A percentile compares a stretch with the other conserved stretches of the same genome.
phyloP scores from a whole-genome alignment of 2,329 filamentous ascomycete genomes.

The Cladosporium phlei region DNA sequence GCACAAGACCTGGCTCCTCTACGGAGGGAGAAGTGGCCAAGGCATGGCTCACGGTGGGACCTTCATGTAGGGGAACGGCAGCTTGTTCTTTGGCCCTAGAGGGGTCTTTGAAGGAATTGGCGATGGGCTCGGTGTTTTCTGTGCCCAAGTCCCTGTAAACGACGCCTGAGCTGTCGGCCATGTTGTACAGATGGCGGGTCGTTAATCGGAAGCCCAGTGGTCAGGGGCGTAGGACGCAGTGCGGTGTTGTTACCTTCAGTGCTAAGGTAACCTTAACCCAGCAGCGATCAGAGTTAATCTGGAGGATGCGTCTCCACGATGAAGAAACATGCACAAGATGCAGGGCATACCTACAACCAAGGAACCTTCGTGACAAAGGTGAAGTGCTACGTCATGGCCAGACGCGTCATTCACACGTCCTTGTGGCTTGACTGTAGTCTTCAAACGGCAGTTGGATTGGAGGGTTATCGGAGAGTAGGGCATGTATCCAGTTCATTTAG shows the following conservation, averaged over 20 bases:
- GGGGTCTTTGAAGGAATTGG: too few relatives aligned
- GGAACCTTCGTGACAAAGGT: too few relatives aligned
- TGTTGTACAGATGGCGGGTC: too few relatives aligned
- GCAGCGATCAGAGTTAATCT: too few relatives aligned
- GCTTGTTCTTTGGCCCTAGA: constrained; percentile 28
- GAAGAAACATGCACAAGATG: constrained; percentile 7
- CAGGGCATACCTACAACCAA: too few relatives aligned
- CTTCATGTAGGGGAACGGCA: constrained; percentile 33
- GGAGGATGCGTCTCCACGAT: constrained; percentile 10
- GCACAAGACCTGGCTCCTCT: constrained; percentile 44
- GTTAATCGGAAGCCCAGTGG: neutral
- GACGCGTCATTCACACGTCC: constrained; percentile 9
- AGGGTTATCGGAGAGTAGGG: too few relatives aligned
- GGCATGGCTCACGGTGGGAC: constrained; percentile 45
- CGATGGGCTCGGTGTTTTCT: constrained; percentile 29
- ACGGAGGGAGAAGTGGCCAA: constrained; percentile 43
- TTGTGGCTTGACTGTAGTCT: too few relatives aligned
- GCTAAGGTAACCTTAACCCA: too few relatives aligned
- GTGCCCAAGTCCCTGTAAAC: constrained; percentile 29
- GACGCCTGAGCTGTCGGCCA: constrained; percentile 12
- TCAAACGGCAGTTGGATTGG: too few relatives aligned
- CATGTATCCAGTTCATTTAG: too few relatives aligned
- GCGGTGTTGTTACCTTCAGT: too few relatives aligned
- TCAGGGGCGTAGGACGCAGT: neutral
- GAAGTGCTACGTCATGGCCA: neutral